Evolutionary conservation across 495 filamentous ascomycete species (phyloP).

Genomic region (Trichoderma gamsii): DNA sequence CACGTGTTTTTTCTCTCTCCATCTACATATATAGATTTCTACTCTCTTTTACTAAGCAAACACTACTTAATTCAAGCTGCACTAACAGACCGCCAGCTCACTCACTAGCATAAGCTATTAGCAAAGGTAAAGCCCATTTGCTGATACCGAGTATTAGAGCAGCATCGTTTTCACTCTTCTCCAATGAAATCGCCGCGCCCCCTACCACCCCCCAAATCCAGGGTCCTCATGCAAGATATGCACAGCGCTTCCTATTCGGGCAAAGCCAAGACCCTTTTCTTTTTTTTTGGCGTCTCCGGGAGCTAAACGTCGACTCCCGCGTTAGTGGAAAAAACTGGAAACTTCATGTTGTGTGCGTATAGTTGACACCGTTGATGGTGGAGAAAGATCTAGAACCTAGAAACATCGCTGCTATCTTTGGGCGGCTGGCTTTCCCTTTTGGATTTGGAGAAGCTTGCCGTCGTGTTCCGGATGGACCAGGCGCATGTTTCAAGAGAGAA

Average conservation of each 20-base stretch:
- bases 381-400: conserved; percentile 4
- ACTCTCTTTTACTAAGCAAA: no score
- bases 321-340: not conserved
- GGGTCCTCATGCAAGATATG: conserved; percentile 1
- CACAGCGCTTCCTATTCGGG: conserved; percentile 7
- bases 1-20: not conserved
- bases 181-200: not conserved
- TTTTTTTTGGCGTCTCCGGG: not conserved
- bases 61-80: no score
- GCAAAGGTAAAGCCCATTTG: no score
- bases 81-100: no score
- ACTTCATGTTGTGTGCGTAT: not conserved
- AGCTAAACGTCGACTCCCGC: not conserved
- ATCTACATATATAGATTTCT: no score
- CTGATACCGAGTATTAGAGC: no score
- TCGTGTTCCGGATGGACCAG: not conserved
- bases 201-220: not conserved
- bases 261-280: not conserved
- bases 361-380: not conserved
- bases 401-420: no score
- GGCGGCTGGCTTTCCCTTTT: not conserved
- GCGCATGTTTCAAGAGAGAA: not conserved
- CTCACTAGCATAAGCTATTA: no score
- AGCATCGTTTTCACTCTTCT: no score
- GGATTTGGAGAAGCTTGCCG: not conserved